These are phyloP conservation scores for Botrytis deweyae DNA, from an alignment of 2,329 filamentous ascomycete genomes.

Conservation along the genomic window DNA sequence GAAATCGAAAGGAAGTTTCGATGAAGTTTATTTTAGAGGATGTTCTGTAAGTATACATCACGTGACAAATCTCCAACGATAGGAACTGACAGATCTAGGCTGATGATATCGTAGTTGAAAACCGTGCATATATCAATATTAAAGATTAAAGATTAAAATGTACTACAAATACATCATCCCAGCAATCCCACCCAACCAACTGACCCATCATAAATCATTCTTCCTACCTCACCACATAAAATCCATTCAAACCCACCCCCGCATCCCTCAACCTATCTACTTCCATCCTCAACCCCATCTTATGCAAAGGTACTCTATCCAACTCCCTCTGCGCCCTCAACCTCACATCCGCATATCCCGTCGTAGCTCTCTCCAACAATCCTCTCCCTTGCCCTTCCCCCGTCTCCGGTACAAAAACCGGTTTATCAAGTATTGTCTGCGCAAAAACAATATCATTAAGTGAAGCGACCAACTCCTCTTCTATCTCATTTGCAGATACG, in stretches of 20 bases:
- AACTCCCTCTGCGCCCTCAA: conserved; percentile 53
- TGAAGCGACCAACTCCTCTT: conserved; percentile 43
- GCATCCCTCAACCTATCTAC: conserved; percentile 50
- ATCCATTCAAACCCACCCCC: conserved; percentile 38
- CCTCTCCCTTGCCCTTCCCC: conserved; percentile 42
- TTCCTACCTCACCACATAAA: conserved; percentile 39
- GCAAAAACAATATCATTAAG: conserved; percentile 43
- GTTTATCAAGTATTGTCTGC: conserved; percentile 42
- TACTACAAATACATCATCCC: background rate
- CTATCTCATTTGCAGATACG: conserved; percentile 45
- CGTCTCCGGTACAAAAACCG: conserved; percentile 42
- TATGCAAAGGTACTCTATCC: conserved; percentile 59
- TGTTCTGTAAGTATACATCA: too few species aligned
- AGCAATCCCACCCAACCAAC: too few species aligned
- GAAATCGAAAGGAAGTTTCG: too few species aligned
- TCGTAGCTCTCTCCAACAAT: conserved; percentile 41
- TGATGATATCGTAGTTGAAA: background rate
- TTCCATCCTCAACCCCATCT: conserved; percentile 56
- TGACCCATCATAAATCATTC: background rate
- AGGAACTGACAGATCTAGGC: too few species aligned
- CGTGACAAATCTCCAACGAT: too few species aligned
- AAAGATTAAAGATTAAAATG: background rate
- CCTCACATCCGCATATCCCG: conserved; percentile 50
- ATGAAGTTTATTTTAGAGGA: too few species aligned
- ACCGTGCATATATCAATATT: rapidly evolving